phyloP scores from a whole-genome alignment of 345 rosid species.

The Gossypium australe region DNA sequence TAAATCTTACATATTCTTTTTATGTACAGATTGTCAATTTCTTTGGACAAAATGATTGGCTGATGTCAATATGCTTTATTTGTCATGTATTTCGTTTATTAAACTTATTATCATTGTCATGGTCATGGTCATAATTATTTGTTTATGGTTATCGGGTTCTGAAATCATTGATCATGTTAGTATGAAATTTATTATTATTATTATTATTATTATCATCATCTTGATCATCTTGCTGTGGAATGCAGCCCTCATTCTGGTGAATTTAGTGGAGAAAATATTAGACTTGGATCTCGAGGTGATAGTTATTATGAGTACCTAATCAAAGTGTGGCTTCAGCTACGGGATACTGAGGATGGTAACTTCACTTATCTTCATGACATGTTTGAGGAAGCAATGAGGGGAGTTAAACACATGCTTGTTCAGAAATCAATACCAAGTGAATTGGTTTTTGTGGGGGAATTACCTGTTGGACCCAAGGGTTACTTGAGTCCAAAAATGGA shows the following conservation, averaged over 20 bases:
- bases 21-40: background rate
- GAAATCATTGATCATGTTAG: constrained; percentile 20
- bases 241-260: constrained; percentile 89
- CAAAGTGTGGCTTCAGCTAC: constrained; percentile 94
- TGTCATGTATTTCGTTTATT: background rate
- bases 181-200: background rate
- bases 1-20: background rate
- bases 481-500: constrained; percentile 97
- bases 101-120: background rate
- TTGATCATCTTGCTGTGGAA: constrained; percentile 10
- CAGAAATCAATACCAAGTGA: constrained; percentile 77
- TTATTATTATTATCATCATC: background rate
- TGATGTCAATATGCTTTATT: constrained; percentile 4
- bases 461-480: constrained; percentile 77
- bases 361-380: constrained; percentile 68
- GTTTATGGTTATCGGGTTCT: background rate
- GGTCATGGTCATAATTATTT: background rate
- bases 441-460: constrained; percentile 88
- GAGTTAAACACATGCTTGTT: constrained; percentile 81
- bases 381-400: constrained; percentile 95
- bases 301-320: constrained; percentile 94
- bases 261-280: constrained; percentile 82
- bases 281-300: constrained; percentile 98
- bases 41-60: background rate
- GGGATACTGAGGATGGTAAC: constrained; percentile 37